Base-by-base conservation (phyloP, 2,329 filamentous ascomycete genomes). In the Botryosphaeria agaves region DNA sequence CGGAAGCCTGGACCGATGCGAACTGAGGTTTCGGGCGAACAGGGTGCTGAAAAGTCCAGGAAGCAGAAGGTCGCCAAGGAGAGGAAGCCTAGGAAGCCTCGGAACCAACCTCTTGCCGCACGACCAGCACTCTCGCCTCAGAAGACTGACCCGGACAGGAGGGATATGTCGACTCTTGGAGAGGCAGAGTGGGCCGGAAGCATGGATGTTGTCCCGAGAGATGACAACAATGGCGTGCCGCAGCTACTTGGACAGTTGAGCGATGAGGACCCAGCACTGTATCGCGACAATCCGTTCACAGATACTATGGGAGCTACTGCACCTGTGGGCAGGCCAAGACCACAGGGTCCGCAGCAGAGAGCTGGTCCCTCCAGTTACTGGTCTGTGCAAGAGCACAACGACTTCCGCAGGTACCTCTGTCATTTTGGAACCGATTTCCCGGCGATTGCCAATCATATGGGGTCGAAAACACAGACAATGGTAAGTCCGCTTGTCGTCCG, bases 401-500 rank as follows among this genome's bases (percentile, higher is more conserved):
- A 85, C 44, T 89, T 89, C 51, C 73, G 76, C 20, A 67, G 64
- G 33, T 63, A 83, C 34, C 61, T 89, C 28, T 66, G 63, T 30
- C 68, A 81, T 32, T 87, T 83, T 55, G 81, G 81, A 34, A 82
- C 76, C 11, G 79, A 89, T 47, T 89, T 79, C 70, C 59, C 60
- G 29, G 69, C 68, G 4, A 87, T 87, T 51, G 76, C 81, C 24
- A 63, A 63, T 30, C 72, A 82, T 42, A 84, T 89, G 76, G 75
- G 76, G 29, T 82, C 79, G 4, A 87, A 87, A 55, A 87, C 81
- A 12, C 68, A 76, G 33, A 78, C 79, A n/a, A 89, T 89, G 81
- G 81, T 80, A 61, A 50, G 64, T 47, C 23, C 18, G 14, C 24
- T 32, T 23, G 21, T 23, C 21, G 12, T n/a, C n/a, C n/a, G n/a